A percentile compares a stretch with the other conserved stretches of the same genome.
These are phyloP conservation scores for Lactarius sp. DNA, from an alignment of 768 basidiomycete genomes.

Conservation along the genomic window DNA sequence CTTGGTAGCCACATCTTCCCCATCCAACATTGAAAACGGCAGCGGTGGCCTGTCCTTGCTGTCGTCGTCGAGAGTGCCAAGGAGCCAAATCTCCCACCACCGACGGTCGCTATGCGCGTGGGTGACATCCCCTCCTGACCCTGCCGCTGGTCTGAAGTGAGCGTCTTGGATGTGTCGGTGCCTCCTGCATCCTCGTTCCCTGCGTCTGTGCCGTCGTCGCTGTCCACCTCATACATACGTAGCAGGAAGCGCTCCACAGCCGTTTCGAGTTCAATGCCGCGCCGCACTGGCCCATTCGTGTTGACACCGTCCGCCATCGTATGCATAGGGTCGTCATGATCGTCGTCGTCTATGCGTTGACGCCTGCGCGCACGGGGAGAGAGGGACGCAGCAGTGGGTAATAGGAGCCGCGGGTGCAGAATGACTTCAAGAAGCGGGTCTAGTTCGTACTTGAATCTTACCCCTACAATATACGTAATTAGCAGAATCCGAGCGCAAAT, in stretches of 20 bases:
- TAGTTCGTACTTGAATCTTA: conserved; percentile 34
- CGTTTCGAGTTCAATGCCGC: conserved; percentile 32
- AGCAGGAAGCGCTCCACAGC: conserved; percentile 31
- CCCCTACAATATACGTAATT: too few species aligned
- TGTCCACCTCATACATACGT: conserved; percentile 18
- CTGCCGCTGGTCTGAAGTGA: background rate
- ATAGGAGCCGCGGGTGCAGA: conserved; percentile 18
- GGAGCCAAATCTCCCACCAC: conserved; percentile 16
- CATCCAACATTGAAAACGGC: too few species aligned
- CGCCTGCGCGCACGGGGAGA: conserved; percentile 25
- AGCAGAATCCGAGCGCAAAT: too few species aligned
- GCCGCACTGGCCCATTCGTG: background rate
- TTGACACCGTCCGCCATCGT: background rate
- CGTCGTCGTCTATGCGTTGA: conserved; percentile 13
- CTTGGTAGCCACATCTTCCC: too few species aligned
- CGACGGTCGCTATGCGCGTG: background rate
- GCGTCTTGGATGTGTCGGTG: background rate
- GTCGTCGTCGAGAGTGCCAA: background rate
- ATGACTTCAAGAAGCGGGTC: too few species aligned
- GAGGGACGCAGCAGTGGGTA: background rate
- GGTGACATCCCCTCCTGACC: background rate
- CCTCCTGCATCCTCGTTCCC: background rate
- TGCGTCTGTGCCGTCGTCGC: background rate
- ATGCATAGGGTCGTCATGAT: conserved; percentile 6
- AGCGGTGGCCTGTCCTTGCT: background rate